phyloP scores from a whole-genome alignment of 371 early-diverging fungal species.

The Homolaphlyctis polyrhiza region DNA sequence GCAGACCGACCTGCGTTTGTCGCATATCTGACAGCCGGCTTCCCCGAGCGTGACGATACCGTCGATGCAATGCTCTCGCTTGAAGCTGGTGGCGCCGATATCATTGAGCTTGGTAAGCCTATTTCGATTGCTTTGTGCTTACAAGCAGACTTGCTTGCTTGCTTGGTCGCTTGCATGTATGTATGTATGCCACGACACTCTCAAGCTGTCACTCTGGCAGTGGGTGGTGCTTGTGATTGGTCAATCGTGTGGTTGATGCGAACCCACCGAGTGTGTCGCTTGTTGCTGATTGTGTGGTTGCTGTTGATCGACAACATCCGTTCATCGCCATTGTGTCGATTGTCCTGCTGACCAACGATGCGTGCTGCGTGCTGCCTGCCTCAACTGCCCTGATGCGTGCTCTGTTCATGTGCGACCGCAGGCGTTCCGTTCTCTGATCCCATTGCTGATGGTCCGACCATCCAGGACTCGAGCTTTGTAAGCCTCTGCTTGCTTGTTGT shows the following conservation, averaged over 20 bases:
- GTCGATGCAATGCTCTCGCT: slow-evolving; percentile 79
- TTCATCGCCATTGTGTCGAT: background rate
- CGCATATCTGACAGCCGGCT: slow-evolving; percentile 90
- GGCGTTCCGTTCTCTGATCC: slow-evolving; percentile 97
- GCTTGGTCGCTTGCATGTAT: background rate
- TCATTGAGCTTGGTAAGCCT: slow-evolving; percentile 87
- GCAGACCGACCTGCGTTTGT: slow-evolving; percentile 76
- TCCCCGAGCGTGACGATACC: slow-evolving; percentile 69
- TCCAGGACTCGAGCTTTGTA: slow-evolving; percentile 86
- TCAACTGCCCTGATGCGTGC: no score
- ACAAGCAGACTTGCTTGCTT: no score
- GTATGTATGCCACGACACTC: background rate
- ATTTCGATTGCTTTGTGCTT: background rate
- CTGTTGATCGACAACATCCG: background rate
- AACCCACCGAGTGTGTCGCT: no score
- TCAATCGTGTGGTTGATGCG: no score
- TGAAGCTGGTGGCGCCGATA: slow-evolving; percentile 89
- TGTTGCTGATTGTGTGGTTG: background rate
- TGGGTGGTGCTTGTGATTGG: no score
- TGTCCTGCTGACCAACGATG: no score
- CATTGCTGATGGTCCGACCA: slow-evolving; percentile 94
- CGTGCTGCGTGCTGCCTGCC: no score
- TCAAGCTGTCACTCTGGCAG: background rate
- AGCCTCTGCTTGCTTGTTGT: no score
- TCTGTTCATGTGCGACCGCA: no score